A percentile compares a stretch with the other conserved stretches of the same genome.
These are phyloP conservation scores for Linnemannia hyalina DNA, from an alignment of 192 early-diverging fungal species.

Conservation along the genomic window DNA sequence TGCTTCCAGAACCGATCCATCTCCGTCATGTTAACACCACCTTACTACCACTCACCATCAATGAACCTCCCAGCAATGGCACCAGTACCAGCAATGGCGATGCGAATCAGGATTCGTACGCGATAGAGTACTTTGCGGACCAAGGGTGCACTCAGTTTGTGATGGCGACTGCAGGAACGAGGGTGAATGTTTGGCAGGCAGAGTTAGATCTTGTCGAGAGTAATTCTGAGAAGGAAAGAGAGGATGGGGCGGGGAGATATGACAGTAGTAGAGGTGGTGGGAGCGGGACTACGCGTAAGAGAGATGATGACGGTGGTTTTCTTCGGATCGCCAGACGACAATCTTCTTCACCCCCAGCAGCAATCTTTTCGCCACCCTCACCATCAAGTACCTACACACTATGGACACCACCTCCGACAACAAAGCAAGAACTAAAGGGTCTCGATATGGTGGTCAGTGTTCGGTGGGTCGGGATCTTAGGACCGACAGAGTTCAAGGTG, in stretches of 20 bases:
- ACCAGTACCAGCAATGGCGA: too few relatives aligned
- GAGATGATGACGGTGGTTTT: not conserved
- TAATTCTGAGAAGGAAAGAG: not conserved
- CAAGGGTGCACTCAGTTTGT: not conserved
- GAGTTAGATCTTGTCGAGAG: not conserved
- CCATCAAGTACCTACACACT: not conserved
- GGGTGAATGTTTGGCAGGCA: not conserved
- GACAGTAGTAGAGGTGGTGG: not conserved
- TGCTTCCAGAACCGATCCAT: conserved; percentile 13
- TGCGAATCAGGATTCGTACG: not conserved
- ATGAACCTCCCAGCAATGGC: not conserved
- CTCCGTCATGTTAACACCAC: not conserved
- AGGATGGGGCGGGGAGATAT: not conserved
- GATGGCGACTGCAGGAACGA: not conserved
- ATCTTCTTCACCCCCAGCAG: not conserved
- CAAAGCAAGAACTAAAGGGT: not conserved
- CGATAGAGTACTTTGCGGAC: conserved; percentile 17
- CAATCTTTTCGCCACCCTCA: not conserved
- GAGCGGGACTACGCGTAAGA: not conserved
- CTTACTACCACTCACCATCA: not conserved
- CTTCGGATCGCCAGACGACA: not conserved
- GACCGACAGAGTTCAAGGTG: not conserved
- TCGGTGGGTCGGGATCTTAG: conserved; percentile 8
- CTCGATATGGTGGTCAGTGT: not conserved
- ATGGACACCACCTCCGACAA: not conserved